Base-by-base conservation (phyloP, 345 rosid species). In the Capsella bursapastoris region DNA sequence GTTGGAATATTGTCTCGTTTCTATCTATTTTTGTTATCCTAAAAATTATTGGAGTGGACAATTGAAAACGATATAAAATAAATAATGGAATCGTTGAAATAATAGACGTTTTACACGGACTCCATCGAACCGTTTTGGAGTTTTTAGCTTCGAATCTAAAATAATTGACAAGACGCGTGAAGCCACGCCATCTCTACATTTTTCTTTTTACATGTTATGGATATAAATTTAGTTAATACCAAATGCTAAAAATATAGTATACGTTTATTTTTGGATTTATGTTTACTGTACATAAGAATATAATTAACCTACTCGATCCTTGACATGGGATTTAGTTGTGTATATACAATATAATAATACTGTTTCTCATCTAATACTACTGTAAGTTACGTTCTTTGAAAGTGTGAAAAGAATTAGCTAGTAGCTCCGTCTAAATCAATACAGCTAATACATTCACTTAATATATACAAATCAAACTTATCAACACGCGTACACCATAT, bases 41-140 rank as follows among this genome's bases (percentile, higher is more conserved):
- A 45, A 27, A 22, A 68, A 35, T n/a, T 6, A 59, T 48, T 71
- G 50, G 48, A 59, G 15, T 4, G 25, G 2, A 22, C n/a, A 35
- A 59, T 31, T 44, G 41, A 53, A 52, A 41, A 68, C 7, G 4
- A 27, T 56, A 66, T 1, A 34, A 47, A 47, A 34, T 47, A 47
- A 47, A 34, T 27, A 47, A 27, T 25, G 72, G 78, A 74, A 66
- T 66, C 78, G 66, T 74, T 74, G 78, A 74, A 74, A 66, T 38
- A 18, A 37, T 66, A 58, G 68, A 58, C 66, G 10, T 25, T 57
- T 65, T 74, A 74, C 73, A 75, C 73, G 68, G 67, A 67, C 27
- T 67, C 50, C 68, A 22, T 49, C 40, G 22, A 29, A 29, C 66
- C 49, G 52, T 57, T 65, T 73, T 18, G 11, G 59, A 57, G 16